These are phyloP conservation scores for Psilocybe azurescens DNA, from an alignment of 768 basidiomycete genomes.

Conservation along the genomic window DNA sequence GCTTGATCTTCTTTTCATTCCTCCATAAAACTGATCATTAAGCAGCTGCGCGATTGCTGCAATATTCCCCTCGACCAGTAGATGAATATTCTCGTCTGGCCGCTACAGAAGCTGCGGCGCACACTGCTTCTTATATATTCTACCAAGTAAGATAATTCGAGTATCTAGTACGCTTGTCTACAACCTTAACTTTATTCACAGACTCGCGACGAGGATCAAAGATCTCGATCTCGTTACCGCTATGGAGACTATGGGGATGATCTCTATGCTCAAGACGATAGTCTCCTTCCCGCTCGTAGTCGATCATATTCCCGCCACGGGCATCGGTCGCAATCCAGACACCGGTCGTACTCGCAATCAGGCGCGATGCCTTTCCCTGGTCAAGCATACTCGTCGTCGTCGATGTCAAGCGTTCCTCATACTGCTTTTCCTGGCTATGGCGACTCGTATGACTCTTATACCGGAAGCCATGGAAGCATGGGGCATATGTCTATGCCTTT, in stretches of 20 bases:
- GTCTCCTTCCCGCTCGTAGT: constrained; percentile 29
- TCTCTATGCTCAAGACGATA: constrained; percentile 45
- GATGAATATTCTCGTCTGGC: constrained; percentile 53
- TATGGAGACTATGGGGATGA: constrained; percentile 35
- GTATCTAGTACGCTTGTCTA: constrained; percentile 1
- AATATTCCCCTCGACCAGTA: constrained; percentile 47
- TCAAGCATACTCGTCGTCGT: constrained; percentile 26
- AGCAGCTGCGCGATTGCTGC: constrained; percentile 61
- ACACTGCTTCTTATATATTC: constrained; percentile 67
- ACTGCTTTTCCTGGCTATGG: constrained; percentile 24
- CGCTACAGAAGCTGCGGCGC: constrained; percentile 70
- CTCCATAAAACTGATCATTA: constrained; percentile 9
- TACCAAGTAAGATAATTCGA: constrained; percentile 43
- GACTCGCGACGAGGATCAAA: constrained; percentile 43
- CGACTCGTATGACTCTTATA: constrained; percentile 27
- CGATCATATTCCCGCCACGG: constrained; percentile 39
- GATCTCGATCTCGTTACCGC: constrained; percentile 38
- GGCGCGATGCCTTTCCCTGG: constrained; percentile 27
- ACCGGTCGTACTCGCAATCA: constrained; percentile 35
- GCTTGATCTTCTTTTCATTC: constrained; percentile 5
- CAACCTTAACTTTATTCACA: constrained; percentile 18
- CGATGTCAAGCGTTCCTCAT: constrained; percentile 21
- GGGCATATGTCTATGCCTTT: constrained; percentile 27
- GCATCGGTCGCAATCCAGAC: constrained; percentile 33
- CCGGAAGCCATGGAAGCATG: constrained; percentile 22